Base-by-base conservation (phyloP, 768 basidiomycete genomes). In the Podaxis mareebaensis region DNA sequence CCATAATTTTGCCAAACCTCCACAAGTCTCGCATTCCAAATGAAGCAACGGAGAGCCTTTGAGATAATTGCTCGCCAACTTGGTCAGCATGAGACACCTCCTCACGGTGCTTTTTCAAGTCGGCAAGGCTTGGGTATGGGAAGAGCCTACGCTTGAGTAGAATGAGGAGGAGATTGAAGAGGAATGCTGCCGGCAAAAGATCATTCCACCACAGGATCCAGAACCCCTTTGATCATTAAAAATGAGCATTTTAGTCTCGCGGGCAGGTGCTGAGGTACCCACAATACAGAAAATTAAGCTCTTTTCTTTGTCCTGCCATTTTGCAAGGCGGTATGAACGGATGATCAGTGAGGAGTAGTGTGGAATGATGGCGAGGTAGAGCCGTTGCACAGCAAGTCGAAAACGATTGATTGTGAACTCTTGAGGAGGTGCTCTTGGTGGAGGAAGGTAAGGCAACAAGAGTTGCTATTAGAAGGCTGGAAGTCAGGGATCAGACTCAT, bases 121-220 rank as follows among this genome's bases (percentile, higher is more conserved):
- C 83, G 30, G 75, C 66, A 13, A 86, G 69, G 20, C 78, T 85
- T 8, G 88, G 87, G 65, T 88, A 85, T 3, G 83, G 78, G 17
- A 82, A 76, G 33, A 88, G 57, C 63, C 78, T 79, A 39, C 81
- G 79, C 42, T 79, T 78, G 33, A 85, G 39, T 53, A 90, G 79
- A 44, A 78, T 67, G 64, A 80, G 83, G 30, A 84, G 67, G 13
- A 88, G 69, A 40, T 79, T 76, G 46, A 83, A 70, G 53, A 87
- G 64, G 26, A 87, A 69, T 7, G 80, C 78, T 12, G 89, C 82
- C 12, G 83, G 74, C 3, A 91, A 76, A 13, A 87, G 68, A 67
- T 88, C 78, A 57, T 83, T 68, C 71, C 83, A 83, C 89, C 89
- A 90, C 15, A 89, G 67, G 39, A 79, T 71, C 89, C 89, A 90